These are phyloP conservation scores for Crucihimalaya himalaica DNA, from an alignment of 345 rosid genomes.

Conservation along the genomic window DNA sequence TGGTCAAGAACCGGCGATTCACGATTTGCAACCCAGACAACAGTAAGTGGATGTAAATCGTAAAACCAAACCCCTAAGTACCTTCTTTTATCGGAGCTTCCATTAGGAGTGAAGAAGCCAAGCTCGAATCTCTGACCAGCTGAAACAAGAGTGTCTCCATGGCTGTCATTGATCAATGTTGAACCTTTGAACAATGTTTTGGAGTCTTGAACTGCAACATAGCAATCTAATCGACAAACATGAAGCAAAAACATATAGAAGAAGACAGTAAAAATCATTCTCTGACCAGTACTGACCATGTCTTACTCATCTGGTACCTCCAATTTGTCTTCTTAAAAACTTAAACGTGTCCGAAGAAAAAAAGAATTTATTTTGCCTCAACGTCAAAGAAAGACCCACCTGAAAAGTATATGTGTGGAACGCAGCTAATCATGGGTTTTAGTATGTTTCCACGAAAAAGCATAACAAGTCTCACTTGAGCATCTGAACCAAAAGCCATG, in stretches of 20 bases:
- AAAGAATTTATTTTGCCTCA: slow-evolving; percentile 2
- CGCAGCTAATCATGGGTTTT: slow-evolving; percentile 35
- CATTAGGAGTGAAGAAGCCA: slow-evolving; percentile 55
- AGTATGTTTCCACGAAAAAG: slow-evolving; percentile 14
- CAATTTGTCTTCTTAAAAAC: not conserved
- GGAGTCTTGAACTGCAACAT: slow-evolving; percentile 41
- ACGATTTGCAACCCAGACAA: slow-evolving; percentile 59
- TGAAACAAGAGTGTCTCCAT: slow-evolving; percentile 46
- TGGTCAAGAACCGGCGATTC: slow-evolving; percentile 33
- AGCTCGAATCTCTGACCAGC: slow-evolving; percentile 41
- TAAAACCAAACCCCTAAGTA: slow-evolving; percentile 55
- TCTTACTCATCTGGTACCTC: slow-evolving; percentile 26
- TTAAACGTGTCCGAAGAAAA: not conserved
- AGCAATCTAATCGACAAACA: slow-evolving; percentile 34
- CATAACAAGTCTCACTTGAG: slow-evolving; percentile 21
- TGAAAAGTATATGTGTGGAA: slow-evolving; percentile 23
- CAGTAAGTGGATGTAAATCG: slow-evolving; percentile 24
- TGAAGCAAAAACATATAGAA: slow-evolving; percentile 35
- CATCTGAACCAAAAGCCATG: slow-evolving; percentile 27
- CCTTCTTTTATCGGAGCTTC: slow-evolving; percentile 36
- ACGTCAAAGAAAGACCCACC: slow-evolving; percentile 37
- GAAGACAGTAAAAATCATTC: slow-evolving; percentile 41
- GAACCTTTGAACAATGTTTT: slow-evolving; percentile 31
- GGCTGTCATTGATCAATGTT: slow-evolving; percentile 38
- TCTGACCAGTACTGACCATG: slow-evolving; percentile 26